Base-by-base conservation (phyloP, 1,284 basidiomycete species). In the Puccinia coronata region DNA sequence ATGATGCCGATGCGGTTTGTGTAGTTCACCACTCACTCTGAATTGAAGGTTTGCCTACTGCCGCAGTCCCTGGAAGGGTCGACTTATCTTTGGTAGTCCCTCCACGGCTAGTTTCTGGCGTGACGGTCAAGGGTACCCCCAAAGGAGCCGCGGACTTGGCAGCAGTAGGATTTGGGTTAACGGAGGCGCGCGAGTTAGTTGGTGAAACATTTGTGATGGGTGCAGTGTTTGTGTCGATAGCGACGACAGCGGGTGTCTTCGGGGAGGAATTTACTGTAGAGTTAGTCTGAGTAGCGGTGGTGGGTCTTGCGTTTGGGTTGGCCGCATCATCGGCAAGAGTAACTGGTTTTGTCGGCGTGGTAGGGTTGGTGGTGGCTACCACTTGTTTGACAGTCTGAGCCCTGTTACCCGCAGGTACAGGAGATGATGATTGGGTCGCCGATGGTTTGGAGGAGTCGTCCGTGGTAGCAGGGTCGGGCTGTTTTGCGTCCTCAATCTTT, bases 141-240 rank as follows among this genome's bases (percentile, higher is more conserved):
- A 16, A n/a, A 31, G 39, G 18, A 23, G 31, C 3, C 8, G 57
- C 28, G 34, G 36, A 9, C 39, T 49, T 70, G 39, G 20, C 39
- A 31, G 67, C 6, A 31, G 25, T 23, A 23, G 67, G n/a, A 43
- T 16, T 20, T 34, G 25, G 5, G 43, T 31, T 70, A 43, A 49
- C 25, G 20, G n/a, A 6, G 34, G 41, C 16, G n/a, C 43, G 47
- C 18, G 41, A 51, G 31, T 34, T 70, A 25, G 43, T 14, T n/a
- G 43, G n/a, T 49, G 43, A 25, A 31, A 25, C 43, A 49, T 47
- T 70, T 8, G 67, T 23, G 25, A n/a, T 1, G 31, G 43, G 2
- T 49, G 43, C 31, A 31, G 41, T n/a, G 39, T 70, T 70, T 28
- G 67, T n/a, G 25, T 63, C 61, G 61, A 63, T 36, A 39, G 34